phyloP scores from a whole-genome alignment of 305 asterid species.

The Solanum hybrid region DNA sequence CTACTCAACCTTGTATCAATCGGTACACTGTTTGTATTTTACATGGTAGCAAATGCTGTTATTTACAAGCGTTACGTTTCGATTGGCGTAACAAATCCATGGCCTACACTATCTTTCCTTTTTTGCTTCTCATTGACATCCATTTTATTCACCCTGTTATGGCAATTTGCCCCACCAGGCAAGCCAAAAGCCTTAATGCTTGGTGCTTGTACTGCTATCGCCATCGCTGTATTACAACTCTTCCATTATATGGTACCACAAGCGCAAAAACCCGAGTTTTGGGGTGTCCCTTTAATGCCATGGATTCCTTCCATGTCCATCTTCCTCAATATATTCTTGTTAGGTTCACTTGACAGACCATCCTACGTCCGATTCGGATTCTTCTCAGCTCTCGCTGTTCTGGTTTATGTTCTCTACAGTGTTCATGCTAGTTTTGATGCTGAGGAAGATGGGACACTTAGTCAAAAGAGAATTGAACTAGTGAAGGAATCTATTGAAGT shows the following conservation, averaged over 20 bases:
- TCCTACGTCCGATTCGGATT: constrained; percentile 69
- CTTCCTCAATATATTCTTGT: constrained; percentile 75
- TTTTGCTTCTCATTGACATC: constrained; percentile 56
- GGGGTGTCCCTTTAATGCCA: constrained; percentile 97
- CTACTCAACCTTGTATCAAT: constrained; percentile 66
- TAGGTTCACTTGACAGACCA: constrained; percentile 56
- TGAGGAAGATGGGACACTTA: constrained; percentile 50
- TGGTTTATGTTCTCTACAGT: constrained; percentile 64
- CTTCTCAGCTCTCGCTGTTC: constrained; percentile 56
- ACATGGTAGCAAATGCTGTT: constrained; percentile 91
- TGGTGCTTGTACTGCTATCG: constrained; percentile 47
- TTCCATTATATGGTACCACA: constrained; percentile 63
- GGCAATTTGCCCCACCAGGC: constrained; percentile 68
- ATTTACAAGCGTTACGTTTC: constrained; percentile 70
- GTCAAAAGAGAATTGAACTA: constrained; percentile 41
- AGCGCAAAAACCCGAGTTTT: constrained; percentile 67
- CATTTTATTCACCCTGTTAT: constrained; percentile 49
- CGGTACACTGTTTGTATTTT: constrained; percentile 87
- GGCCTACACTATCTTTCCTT: constrained; percentile 72
- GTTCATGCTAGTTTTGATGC: constrained; percentile 95
- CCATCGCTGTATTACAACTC: constrained; percentile 43
- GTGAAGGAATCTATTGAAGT: constrained; percentile 38
- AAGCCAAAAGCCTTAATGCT: constrained; percentile 57
- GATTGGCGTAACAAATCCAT: constrained; percentile 56
- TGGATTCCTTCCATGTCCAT: constrained; percentile 85